Base-by-base conservation (phyloP, 352 stramenopile species). In the Globisporangium carolinianum region DNA sequence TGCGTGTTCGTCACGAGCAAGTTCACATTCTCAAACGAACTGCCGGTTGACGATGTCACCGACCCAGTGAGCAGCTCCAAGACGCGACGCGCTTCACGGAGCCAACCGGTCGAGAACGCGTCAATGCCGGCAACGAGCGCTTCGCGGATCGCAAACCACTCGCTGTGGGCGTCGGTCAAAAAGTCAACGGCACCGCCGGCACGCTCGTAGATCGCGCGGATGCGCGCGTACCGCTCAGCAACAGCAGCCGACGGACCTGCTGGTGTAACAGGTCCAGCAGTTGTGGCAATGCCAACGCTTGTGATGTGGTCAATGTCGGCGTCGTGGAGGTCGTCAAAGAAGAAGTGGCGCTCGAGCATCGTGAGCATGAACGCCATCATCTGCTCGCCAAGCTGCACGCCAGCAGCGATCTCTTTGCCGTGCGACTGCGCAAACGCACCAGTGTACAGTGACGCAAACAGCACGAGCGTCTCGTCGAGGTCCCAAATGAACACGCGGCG, bases 331-430 rank as follows among this genome's bases (percentile, higher is more conserved):
- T 89, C 80, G 66, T 76, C 80, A 43, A 93, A 91, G 65, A 87
- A 93, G 67, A 93, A 90, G 61, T 93, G 81, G 15, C 80, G 75
- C 61, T 91, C 81, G n/a, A 93, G 69, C 65, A 91, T 78, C 5
- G 77, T 72, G 36, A 93, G 55, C 54, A 93, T 59, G 64, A 91
- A 93, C 24, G 74, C 83, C 83, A 93, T 93, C 83, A 93, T 93
- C 63, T 88, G 79, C 61, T 93, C 76, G 24, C 83, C 83, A 5
- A 93, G 69, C 36, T 66, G 72, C 15, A 91, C 71, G 52, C 83
- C 80, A 11, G 65, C 68, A 1, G 74, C 69, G 47, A 83, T 60
- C 45, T 87, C 81, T 51, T 86, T 86, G 32, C 73, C 72, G 50
- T 86, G 75, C 7, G 61, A 67, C 36, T 80, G 72, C 18, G 83